Conservation (phyloP, 305 asterid genomes). For the Plantago coronopus region DNA sequence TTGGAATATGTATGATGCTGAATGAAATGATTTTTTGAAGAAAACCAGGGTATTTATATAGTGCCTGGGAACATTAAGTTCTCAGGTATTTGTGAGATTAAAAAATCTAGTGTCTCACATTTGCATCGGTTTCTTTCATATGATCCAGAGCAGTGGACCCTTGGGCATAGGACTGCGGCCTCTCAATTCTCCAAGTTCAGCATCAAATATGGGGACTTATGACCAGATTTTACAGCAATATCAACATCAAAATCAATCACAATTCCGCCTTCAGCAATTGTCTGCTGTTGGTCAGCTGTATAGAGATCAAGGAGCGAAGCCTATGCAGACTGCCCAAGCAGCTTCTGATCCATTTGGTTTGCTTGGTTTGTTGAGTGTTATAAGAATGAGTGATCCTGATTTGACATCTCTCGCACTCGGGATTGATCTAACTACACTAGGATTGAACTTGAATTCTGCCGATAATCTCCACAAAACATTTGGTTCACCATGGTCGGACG, state of each 20-base stretch:
- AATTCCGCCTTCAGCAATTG: conserved; percentile 82
- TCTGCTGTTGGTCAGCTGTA: conserved; percentile 74
- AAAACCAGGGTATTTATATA: no score
- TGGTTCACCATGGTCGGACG: conserved; percentile 95
- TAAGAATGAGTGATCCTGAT: conserved; percentile 85
- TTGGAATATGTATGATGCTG: no score
- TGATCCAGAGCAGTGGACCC: conserved; percentile 71
- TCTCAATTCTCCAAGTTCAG: conserved; percentile 63
- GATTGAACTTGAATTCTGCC: conserved; percentile 81
- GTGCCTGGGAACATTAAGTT: no score
- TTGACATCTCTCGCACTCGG: conserved; percentile 91
- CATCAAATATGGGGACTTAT: conserved; percentile 75
- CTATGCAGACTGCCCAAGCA: conserved; percentile 53
- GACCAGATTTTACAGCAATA: conserved; percentile 92
- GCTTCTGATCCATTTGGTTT: conserved; percentile 73
- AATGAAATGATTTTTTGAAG: no score
- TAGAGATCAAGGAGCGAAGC: conserved; percentile 85
- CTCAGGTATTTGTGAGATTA: no score
- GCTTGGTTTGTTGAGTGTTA: conserved; percentile 84
- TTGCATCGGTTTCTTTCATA: conserved; percentile 15
- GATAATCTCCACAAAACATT: conserved; percentile 83
- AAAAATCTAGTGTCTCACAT: conserved; percentile 14
- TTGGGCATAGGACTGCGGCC: conserved; percentile 79
- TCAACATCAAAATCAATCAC: conserved; percentile 81
- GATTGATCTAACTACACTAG: conserved; percentile 88